Base-by-base conservation (phyloP, 1,284 basidiomycete genomes). In the Quambalaria eucalypti region DNA sequence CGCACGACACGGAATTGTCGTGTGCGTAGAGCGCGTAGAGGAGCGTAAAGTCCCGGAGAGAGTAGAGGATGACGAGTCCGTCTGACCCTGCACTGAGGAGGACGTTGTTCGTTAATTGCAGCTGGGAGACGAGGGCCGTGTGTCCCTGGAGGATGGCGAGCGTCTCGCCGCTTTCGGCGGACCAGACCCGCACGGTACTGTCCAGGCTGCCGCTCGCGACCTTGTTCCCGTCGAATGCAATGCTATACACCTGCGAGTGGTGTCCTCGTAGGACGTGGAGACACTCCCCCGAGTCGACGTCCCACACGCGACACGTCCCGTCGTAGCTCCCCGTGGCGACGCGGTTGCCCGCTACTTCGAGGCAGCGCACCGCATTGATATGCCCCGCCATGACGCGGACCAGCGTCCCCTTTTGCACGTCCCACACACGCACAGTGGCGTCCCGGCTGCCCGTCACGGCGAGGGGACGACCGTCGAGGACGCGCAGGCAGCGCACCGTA, bases 71-170 rank as follows among this genome's bases (percentile, higher is more conserved):
- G 36, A 97, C 87, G 0, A 90, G 84, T 1, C 93, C 93, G 70
- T 96, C 92, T 0, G 90, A 90, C 19, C 90, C 91, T 48, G 90
- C 92, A 0, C 91, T 95, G 42, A 87, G 86, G 54, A 97, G 84
- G 28, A 86, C 79, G 26, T 73, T 69, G 53, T 82, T 81, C 2
- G 83, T 84, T 48, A 98, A 82, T 74, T 95, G 91, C 25, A 97
- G 80, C 73, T 93, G 89, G 61, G 91, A 93, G 8, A 98, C 90
- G 51, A 97, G 85, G 2, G 89, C 87, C 0, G 90, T 92, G 76
- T 97, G 93, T 1, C 89, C 92, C 76, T 91, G 88, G 0, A 97
- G 81, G 9, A 93, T 81, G 3, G 90, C 90, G 5, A 88, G 76
- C 69, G 89, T 90, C 62, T 86, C 80, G 21, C 96, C 89, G 0